phyloP scores from a whole-genome alignment of 176 grass and related monocot genomes.

The Musa itinerans region DNA sequence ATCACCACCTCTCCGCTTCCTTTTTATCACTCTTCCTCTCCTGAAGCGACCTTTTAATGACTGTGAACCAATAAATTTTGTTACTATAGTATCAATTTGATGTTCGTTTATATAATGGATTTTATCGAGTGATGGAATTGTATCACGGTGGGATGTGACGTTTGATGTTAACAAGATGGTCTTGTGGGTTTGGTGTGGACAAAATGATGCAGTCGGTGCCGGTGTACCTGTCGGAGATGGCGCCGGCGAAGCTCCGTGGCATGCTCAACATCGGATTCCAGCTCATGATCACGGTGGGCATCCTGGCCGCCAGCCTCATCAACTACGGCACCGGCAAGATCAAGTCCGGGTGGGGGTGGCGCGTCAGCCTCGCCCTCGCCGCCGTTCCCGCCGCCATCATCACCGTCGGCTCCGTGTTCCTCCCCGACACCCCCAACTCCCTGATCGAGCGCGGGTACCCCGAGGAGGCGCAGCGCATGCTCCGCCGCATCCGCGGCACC shows the following conservation, averaged over 20 bases:
- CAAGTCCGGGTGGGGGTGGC: constrained; percentile 72
- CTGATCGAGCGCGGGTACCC: constrained; percentile 69
- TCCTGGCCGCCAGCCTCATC: constrained; percentile 70
- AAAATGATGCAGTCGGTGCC: constrained; percentile 60
- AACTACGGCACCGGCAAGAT: constrained; percentile 88
- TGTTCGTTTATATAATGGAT: too few species aligned
- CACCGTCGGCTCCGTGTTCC: constrained; percentile 70
- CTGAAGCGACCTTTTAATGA: too few species aligned
- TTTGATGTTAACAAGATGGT: too few species aligned
- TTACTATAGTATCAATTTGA: too few species aligned
- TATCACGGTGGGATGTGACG: too few species aligned
- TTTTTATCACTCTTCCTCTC: too few species aligned
- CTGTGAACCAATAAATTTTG: too few species aligned
- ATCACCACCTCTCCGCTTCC: too few species aligned
- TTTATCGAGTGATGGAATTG: too few species aligned
- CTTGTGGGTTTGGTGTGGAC: too few species aligned
- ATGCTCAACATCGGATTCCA: constrained; percentile 99
- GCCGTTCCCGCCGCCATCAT: constrained; percentile 80
- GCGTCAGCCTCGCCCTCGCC: constrained; percentile 69
- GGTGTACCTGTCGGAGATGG: constrained; percentile 93
- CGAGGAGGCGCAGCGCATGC: constrained; percentile 52
- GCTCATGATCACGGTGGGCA: constrained; percentile 88
- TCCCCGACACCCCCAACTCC: constrained; percentile 92
- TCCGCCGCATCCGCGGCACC: constrained; percentile 73
- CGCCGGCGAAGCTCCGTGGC: constrained; percentile 66